phyloP scores from a whole-genome alignment of 345 rosid genomes.

The Salix purpurea region DNA sequence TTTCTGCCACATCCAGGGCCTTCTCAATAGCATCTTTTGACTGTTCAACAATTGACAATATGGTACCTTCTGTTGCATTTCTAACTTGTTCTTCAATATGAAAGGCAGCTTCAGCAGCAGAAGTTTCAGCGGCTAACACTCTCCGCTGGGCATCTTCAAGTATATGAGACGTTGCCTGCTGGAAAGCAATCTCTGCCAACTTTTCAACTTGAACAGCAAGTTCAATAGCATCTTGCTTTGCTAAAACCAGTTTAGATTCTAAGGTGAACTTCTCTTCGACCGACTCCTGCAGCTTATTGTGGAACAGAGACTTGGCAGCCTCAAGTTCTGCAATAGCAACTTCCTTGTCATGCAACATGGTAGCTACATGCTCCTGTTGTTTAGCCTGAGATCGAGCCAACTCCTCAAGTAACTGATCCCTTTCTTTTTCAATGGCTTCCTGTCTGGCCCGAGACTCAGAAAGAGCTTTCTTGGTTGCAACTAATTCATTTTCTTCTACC shows the following conservation, averaged over 20 bases:
- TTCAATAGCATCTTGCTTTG: constrained; percentile 40
- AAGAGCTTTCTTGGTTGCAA: constrained; percentile 29
- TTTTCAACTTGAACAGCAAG: constrained; percentile 48
- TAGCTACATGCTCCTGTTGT: constrained; percentile 34
- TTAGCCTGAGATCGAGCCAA: constrained; percentile 30
- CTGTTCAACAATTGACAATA: constrained; percentile 37
- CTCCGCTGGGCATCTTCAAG: constrained; percentile 39
- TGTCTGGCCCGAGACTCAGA: constrained; percentile 33
- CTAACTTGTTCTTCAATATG: constrained; percentile 39
- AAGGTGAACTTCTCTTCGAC: constrained; percentile 32
- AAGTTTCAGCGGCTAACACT: constrained; percentile 42
- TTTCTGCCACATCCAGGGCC: constrained; percentile 38
- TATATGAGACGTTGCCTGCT: constrained; percentile 37
- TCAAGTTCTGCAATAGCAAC: constrained; percentile 30
- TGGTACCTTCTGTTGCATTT: constrained; percentile 37
- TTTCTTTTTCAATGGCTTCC: constrained; percentile 32
- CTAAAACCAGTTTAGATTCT: constrained; percentile 41
- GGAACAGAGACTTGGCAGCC: constrained; percentile 28
- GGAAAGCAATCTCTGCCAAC: constrained; percentile 39
- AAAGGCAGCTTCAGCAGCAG: constrained; percentile 35
- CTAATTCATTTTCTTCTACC: constrained; percentile 22
- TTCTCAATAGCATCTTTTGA: constrained; percentile 41
- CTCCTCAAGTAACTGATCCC: constrained; percentile 37
- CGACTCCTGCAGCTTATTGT: constrained; percentile 36
- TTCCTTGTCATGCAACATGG: constrained; percentile 35